Base-by-base conservation (phyloP, 352 stramenopile species). In the Phytophthora multivora region DNA sequence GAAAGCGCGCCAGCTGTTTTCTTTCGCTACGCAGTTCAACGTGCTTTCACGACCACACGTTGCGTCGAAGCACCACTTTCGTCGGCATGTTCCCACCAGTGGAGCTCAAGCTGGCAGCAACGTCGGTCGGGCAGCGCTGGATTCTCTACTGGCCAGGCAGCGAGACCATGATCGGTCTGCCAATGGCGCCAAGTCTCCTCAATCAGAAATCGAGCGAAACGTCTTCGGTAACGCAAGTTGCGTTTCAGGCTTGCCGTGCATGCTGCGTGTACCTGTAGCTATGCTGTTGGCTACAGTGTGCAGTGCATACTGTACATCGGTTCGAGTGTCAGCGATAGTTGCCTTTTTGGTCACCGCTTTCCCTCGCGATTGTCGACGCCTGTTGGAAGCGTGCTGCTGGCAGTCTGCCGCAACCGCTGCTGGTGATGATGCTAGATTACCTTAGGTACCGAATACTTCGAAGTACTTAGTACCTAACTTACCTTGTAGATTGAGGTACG, bases 1-100 rank as follows among this genome's bases (percentile, higher is more conserved):
- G 53, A 64, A 63, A 39, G 39, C 21, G 42, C 13, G 12, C 21
- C 60, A 68, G 39, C 52, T 68, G 60, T 30, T 59, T 66, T 50
- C 25, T 43, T 57, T 47, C 28, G 16, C 46, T 9, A 5, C 45
- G 46, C 28, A 40, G 51, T 67, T 67, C 59, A 67, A 67, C 36
- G 48, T 45, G 47, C 31, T 47, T 52, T 42, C 48, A 31, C 31
- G 50, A 35, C 58, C 49, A 66, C 58, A 60, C 58, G 58, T 59
- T 54, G 11, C 21, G 21, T 6, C 35, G 33, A 63, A 46, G 28
- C 57, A 49, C 30, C 26, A 40, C 19, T 39, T 46, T 59, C 38
- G 46, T 64, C 38, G 51, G 45, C 28, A 58, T 26, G 40, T 40
- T 40, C 35, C n/a, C 28, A 33, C 28, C 8, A 13, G 7, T 33